Evolutionary conservation across 2,329 filamentous ascomycete genomes (phyloP), one percentile per base, ranked within the genome.

Genomic region (Trichoderma asperellum): DNA sequence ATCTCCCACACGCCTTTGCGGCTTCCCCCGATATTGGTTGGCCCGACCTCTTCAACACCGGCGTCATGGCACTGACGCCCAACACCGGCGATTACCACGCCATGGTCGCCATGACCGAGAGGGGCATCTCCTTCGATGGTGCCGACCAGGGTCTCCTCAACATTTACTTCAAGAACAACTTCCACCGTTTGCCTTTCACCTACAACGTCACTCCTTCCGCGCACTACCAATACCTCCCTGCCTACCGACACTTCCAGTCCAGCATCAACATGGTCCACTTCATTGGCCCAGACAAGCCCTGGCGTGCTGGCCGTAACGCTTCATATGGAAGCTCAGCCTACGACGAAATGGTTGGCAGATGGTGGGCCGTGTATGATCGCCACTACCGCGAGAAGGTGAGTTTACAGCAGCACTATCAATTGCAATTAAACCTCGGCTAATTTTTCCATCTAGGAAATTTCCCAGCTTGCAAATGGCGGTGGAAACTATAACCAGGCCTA

Each of bases 1-100:
- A 90, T 68, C 78, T 89, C 29, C 76, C 82, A 5, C 81, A 88
- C 59, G 77, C 84, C 66, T 90, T 91, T 77, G 86, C 88, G 52
- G 89, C 96, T 2, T 94, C 92, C 12, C 94, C 96, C 37, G 96
- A 99, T 80, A 94, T 98, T 75, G 96, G 96, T 74, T 99, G 96
- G 96, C 96, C 96, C 40, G 96, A 99, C 81, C 88, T 94, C 71
- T 98, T 98, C 88, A 99, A 99, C 81, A 94, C 92, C n/a, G 96
- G 96, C 76, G 89, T 99, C 74, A 96, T 99, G 93, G 93, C 94
- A 43, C 81, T 99, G 70, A 91, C 86, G 18, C 96, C 96, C 40
- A 91, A 95, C 80, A 84, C 94, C 86, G 91, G 91, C 69, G 94
- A 97, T 73, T 98, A 94, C 81, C 91, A 93, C 81, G 92, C 93